Base-by-base conservation (phyloP, 768 basidiomycete genomes). In the Auriscalpium orientale region DNA sequence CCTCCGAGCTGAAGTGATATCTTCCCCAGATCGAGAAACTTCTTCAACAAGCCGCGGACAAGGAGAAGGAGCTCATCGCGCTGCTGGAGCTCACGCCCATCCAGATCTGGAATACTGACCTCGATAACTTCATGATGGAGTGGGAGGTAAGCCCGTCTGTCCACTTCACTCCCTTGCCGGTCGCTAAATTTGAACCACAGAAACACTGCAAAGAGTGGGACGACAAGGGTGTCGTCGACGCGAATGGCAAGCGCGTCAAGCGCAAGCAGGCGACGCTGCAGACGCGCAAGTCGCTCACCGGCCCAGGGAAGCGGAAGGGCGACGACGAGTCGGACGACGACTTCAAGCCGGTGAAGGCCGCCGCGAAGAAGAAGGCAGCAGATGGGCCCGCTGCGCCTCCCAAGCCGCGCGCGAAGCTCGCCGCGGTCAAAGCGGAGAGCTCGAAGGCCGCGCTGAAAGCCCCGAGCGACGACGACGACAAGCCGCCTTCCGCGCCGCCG, bases 61-160 rank as follows among this genome's bases (percentile, higher is more conserved):
- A 95, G 70, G 91, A 95, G 70, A 65, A 68, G 3, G 94, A 98
- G 67, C 76, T 98, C 22, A 74, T 93, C 21, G 73, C 66, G 4
- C 76, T 98, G 38, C 82, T 98, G 20, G 81, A 87, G 59, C 84
- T 85, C 57, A 82, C 83, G 0, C 91, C 93, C 0, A 83, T 81
- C 57, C 81, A 89, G 59, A 74, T 99, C 60, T 99, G 95, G 95
- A 89, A 92, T 64, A 74, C 76, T 9, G 95, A 99, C 64, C 75
- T 99, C 16, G 91, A 97, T 62, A 72, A 68, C 38, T 95, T 98
- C 77, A 68, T 92, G 44, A 77, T 71, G 33, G 84, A 88, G 67
- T 98, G 93, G 93, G 79, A 89, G 72, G 95, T 89, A 60, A 59
- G 87, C 74, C 12, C 8, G 43, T 56, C 40, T 13, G 16, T 16